A percentile compares a stretch with the other conserved stretches of the same genome.
Conservation (phyloP, 306 rosid species). For the Quercus berberidifolia region DNA sequence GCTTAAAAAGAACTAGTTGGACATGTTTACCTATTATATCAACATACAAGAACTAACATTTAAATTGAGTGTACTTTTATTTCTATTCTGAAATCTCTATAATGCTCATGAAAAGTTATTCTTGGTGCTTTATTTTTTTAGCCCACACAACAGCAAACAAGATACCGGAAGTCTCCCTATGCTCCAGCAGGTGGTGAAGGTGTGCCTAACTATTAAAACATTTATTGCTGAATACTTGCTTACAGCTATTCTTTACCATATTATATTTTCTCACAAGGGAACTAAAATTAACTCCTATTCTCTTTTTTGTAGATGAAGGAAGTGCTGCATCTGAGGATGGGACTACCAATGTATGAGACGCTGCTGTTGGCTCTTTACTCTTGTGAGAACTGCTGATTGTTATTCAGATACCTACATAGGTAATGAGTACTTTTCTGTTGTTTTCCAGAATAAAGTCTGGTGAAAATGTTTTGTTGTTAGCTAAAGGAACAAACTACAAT, state of each 20-base stretch:
- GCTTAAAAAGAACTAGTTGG: not conserved
- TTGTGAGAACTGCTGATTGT: constrained; percentile 24
- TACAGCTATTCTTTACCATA: not conserved
- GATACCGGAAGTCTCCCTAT: constrained; percentile 86
- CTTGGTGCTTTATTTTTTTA: constrained; percentile 23
- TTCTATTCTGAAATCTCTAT: not conserved
- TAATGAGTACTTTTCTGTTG: constrained; percentile 32
- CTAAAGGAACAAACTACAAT: not conserved
- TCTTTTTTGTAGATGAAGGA: constrained; percentile 55
- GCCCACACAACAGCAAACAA: constrained; percentile 97
- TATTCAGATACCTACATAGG: constrained; percentile 40
- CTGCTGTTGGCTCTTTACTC: constrained; percentile 29
- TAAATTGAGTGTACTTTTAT: not conserved
- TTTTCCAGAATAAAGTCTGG: constrained; percentile 35
- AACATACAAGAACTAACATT: not conserved
- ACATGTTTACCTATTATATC: not conserved
- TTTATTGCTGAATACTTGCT: not conserved
- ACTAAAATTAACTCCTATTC: not conserved
- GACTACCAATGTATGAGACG: constrained; percentile 49
- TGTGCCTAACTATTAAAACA: constrained; percentile 21
- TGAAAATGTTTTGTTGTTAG: constrained; percentile 10
- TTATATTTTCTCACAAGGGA: constrained; percentile 2
- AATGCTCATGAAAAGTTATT: constrained; percentile 4
- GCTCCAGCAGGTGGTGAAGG: constrained; percentile 88
- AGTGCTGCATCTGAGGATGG: constrained; percentile 60